Conservation (phyloP, 177 flowering plant genomes). For the Vitis hybrid region DNA sequence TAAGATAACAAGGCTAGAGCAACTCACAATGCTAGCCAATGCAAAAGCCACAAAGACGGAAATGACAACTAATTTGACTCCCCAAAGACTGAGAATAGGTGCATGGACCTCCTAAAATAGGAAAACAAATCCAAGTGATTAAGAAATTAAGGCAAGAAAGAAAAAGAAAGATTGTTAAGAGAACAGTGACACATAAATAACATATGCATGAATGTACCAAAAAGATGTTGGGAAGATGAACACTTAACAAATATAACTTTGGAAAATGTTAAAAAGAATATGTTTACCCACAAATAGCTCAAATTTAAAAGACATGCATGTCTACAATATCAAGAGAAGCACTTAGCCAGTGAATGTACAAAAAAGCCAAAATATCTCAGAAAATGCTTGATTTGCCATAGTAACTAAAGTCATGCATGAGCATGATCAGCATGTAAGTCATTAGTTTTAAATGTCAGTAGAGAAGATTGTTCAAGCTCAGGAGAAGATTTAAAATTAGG, state of each 20-base stretch:
- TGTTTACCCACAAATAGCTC: neutral
- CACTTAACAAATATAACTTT: neutral
- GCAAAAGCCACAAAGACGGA: conserved; percentile 66
- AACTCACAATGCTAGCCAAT: conserved; percentile 93
- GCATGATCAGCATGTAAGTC: too few species aligned
- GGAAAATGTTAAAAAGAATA: neutral
- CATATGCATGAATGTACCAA: neutral
- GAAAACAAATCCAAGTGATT: conserved; percentile 9
- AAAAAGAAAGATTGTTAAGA: neutral
- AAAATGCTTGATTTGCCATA: too few species aligned
- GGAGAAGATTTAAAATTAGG: too few species aligned
- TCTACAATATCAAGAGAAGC: too few species aligned
- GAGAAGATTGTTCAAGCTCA: too few species aligned
- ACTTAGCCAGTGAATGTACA: too few species aligned
- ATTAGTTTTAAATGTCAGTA: too few species aligned
- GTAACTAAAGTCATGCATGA: too few species aligned
- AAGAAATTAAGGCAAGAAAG: conserved; percentile 1
- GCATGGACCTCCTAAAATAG: conserved; percentile 81
- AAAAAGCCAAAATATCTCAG: too few species aligned
- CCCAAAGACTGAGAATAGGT: conserved; percentile 80
- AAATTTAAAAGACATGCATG: too few species aligned
- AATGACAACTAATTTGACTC: conserved; percentile 74
- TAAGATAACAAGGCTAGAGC: neutral
- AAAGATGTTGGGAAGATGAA: neutral
- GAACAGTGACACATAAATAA: neutral